Evolutionary conservation across 371 early-diverging fungal species (phyloP).

Genomic region (Circinella umbellata): DNA sequence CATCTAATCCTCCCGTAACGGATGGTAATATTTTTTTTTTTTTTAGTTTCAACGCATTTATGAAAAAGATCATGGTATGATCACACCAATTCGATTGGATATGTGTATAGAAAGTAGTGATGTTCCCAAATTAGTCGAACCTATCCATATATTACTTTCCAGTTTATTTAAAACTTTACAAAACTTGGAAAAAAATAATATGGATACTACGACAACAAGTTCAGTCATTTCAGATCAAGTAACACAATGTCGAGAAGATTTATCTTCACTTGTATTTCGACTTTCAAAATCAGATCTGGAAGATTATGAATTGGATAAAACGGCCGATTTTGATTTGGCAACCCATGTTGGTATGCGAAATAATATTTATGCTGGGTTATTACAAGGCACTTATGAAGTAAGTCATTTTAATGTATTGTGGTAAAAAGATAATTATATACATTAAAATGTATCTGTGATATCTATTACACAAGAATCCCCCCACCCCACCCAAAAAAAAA

Average conservation of each 20-base stretch:
- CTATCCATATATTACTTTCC: constrained; percentile 40
- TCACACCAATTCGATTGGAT: constrained; percentile 49
- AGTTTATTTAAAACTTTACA: constrained; percentile 36
- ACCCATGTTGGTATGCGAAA: constrained; percentile 56
- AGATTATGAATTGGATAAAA: constrained; percentile 62
- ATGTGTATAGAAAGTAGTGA: constrained; percentile 56
- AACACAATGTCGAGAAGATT: constrained; percentile 12
- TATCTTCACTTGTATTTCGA: constrained; percentile 32
- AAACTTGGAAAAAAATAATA: background rate
- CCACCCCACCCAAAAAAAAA: too few relatives aligned
- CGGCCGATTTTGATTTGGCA: constrained; percentile 56
- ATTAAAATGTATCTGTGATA: too few relatives aligned
- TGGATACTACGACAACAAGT: constrained; percentile 1
- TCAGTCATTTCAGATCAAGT: constrained; percentile 17
- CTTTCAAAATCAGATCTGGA: constrained; percentile 47
- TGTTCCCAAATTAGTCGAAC: constrained; percentile 37
- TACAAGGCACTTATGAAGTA: constrained; percentile 61
- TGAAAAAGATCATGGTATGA: constrained; percentile 35
- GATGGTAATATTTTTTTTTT: background rate
- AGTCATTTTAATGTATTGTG: too few relatives aligned
- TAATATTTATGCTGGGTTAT: constrained; percentile 45
- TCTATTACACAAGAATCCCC: too few relatives aligned
- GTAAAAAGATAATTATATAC: too few relatives aligned
- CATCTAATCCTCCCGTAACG: too few relatives aligned
- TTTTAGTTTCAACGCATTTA: constrained; percentile 35